phyloP scores from a whole-genome alignment of 768 basidiomycete genomes.

The Leccinum fibrillosum region DNA sequence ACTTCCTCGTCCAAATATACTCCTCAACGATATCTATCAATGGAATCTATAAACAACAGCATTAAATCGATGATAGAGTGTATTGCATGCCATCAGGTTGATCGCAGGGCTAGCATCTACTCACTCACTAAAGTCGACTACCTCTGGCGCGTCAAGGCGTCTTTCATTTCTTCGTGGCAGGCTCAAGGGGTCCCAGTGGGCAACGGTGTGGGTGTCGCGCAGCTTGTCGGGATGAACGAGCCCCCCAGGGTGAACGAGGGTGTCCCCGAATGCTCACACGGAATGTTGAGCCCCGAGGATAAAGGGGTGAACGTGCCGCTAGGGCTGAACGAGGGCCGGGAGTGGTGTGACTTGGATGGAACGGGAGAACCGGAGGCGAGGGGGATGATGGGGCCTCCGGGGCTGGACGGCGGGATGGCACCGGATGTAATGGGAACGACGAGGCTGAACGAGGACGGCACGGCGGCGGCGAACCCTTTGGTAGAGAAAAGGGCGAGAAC shows the following conservation, averaged over 20 bases:
- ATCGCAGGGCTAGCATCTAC: not conserved
- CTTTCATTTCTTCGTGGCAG: not conserved
- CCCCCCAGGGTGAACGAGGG: not conserved
- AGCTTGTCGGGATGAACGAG: not conserved
- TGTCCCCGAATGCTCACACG: not conserved
- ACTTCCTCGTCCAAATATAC: not conserved
- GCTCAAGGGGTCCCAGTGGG: not conserved
- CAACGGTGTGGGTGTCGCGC: not conserved
- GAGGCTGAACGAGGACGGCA: not conserved
- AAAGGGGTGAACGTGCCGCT: not conserved
- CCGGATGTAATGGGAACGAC: not conserved
- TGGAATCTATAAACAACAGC: not conserved
- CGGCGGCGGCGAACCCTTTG: not conserved
- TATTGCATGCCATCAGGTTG: not conserved
- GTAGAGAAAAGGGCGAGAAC: not conserved
- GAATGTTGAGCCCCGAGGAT: not conserved
- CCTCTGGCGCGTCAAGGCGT: not conserved
- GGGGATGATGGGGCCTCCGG: not conserved
- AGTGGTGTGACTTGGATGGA: not conserved
- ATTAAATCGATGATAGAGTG: not conserved
- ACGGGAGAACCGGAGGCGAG: not conserved
- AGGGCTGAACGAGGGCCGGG: not conserved
- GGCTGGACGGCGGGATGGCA: not conserved
- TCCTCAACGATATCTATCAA: not conserved
- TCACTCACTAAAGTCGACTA: not conserved